These are phyloP conservation scores for Entomophthora muscae DNA, from an alignment of 371 early-diverging fungal species.

Conservation along the genomic window DNA sequence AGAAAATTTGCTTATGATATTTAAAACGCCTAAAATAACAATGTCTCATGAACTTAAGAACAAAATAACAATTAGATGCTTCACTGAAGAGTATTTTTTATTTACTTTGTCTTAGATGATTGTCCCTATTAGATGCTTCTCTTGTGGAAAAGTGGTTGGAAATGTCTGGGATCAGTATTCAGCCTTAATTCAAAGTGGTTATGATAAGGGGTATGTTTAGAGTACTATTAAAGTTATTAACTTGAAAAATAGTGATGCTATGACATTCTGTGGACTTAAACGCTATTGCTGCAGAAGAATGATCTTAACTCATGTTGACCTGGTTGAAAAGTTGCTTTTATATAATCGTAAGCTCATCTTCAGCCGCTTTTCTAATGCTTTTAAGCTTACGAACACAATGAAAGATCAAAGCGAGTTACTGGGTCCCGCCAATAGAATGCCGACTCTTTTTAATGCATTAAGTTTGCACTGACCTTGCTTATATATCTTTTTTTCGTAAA, in stretches of 20 bases:
- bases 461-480: no score
- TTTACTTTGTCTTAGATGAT: no score
- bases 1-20: no score
- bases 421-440: no score
- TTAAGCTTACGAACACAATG: background rate
- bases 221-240: background rate
- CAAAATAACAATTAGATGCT: no score
- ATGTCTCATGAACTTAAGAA: no score
- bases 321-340: constrained; percentile 96
- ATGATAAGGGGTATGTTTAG: constrained; percentile 53
- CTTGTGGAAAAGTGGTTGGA: constrained; percentile 97
- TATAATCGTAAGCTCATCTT: constrained; percentile 64
- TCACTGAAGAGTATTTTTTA: no score
- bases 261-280: constrained; percentile 85
- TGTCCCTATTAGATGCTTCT: constrained; percentile 93
- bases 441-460: no score
- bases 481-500: no score
- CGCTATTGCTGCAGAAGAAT: constrained; percentile 99
- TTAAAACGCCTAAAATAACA: no score
- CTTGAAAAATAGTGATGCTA: constrained; percentile 48
- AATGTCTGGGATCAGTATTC: constrained; percentile 95
- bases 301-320: constrained; percentile 97
- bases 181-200: constrained; percentile 53
- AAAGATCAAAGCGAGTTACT: background rate
- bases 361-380: background rate